Conservation (phyloP, 2,329 filamentous ascomycete genomes). For the Aspergillus thermomutatus region DNA sequence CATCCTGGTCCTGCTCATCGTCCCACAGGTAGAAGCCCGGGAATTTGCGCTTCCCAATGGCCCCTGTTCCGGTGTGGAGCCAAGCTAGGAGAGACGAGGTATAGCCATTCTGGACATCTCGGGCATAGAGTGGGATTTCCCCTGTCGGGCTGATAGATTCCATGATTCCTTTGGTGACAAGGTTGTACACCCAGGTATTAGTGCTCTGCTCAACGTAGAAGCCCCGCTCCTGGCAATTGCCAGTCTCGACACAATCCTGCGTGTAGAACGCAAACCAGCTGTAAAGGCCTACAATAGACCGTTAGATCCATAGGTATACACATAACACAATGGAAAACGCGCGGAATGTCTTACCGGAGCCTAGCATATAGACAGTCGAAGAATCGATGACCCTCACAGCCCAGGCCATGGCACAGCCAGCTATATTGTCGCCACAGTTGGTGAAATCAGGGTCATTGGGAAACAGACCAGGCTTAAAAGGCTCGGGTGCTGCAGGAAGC, state of each 20-base stretch:
- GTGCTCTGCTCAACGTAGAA: constrained; percentile 10
- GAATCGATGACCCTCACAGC: background rate
- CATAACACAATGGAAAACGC: background rate
- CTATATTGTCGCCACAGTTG: background rate
- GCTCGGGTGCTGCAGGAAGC: background rate
- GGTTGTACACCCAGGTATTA: constrained; percentile 16
- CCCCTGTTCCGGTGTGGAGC: constrained; percentile 3
- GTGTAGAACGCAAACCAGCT: constrained; percentile 59
- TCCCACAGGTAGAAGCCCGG: background rate
- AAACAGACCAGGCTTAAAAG: background rate
- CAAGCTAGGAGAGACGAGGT: constrained; percentile 10
- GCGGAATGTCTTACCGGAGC: background rate
- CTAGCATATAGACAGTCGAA: background rate
- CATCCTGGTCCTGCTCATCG: background rate
- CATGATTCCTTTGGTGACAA: constrained; percentile 15
- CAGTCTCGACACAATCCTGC: constrained; percentile 45
- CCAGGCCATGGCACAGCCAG: constrained; percentile 12
- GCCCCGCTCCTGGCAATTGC: constrained; percentile 46
- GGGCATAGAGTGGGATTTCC: constrained; percentile 4
- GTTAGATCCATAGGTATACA: background rate
- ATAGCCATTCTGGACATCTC: constrained; percentile 10
- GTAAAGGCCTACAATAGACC: constrained; percentile 51
- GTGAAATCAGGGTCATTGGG: background rate
- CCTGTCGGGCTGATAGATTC: constrained; percentile 15
- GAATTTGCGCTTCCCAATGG: constrained; percentile 4